A percentile compares a stretch with the other conserved stretches of the same genome.
Conservation (phyloP, 129 eudicot genomes). For the Flaveria bidentis region DNA sequence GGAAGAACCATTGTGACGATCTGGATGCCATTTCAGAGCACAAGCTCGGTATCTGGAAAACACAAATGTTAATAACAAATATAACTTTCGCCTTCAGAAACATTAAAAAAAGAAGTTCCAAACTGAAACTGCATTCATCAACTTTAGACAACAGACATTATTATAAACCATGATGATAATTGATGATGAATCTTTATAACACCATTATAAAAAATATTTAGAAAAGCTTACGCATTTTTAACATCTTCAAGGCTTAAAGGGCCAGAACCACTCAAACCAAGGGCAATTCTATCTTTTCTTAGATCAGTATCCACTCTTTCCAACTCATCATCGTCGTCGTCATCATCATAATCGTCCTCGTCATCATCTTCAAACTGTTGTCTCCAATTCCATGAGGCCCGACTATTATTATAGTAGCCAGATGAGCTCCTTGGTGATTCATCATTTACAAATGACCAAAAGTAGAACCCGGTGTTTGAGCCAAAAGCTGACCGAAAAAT, state of each 20-base stretch:
- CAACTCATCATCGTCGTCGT: constrained; percentile 54
- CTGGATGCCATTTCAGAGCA: constrained; percentile 96
- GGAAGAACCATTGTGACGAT: constrained; percentile 88
- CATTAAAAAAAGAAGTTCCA: not conserved
- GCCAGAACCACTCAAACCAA: constrained; percentile 85
- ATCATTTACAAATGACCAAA: constrained; percentile 70
- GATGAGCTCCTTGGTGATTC: constrained; percentile 63
- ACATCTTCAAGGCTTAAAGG: constrained; percentile 80
- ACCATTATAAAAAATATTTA: not conserved
- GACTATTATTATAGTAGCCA: constrained; percentile 40
- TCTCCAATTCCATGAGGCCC: constrained; percentile 49
- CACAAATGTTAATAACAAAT: not conserved
- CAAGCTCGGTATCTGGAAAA: constrained; percentile 75
- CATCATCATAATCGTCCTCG: constrained; percentile 57
- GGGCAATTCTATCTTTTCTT: constrained; percentile 61
- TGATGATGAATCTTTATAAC: not conserved
- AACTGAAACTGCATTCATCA: not conserved
- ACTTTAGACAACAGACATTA: not conserved
- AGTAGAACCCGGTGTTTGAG: constrained; percentile 44
- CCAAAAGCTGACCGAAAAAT: constrained; percentile 77
- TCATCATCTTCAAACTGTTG: constrained; percentile 48
- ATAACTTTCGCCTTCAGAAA: not conserved
- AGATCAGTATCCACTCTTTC: constrained; percentile 39
- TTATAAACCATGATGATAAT: not conserved
- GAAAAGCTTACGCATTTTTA: constrained; percentile 70